These are phyloP conservation scores for Penicillium expansum DNA, from an alignment of 2,329 filamentous ascomycete genomes.

Conservation along the genomic window DNA sequence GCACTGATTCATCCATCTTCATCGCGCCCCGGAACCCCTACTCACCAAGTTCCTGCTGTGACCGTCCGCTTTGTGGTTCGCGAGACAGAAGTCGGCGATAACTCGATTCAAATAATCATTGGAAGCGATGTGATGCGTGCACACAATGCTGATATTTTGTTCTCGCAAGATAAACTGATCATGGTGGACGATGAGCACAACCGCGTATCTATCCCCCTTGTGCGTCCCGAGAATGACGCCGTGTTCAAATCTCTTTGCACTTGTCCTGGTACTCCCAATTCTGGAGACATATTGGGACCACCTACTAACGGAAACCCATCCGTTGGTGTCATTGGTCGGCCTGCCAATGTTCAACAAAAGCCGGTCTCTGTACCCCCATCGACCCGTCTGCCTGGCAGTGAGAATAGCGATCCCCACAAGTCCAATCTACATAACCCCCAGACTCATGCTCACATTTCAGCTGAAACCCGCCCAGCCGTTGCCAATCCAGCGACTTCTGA, in stretches of 20 bases:
- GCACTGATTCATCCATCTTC: conserved; percentile 73
- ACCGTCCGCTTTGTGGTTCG: conserved; percentile 74
- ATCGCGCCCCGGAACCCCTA: conserved; percentile 69
- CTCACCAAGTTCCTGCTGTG: conserved; percentile 77
- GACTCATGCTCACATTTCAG: conserved; percentile 9
- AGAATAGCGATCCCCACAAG: conserved; percentile 25
- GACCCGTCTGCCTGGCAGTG: conserved; percentile 23
- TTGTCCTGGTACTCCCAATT: conserved; percentile 33
- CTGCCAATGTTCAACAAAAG: conserved; percentile 23
- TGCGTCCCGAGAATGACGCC: conserved; percentile 82
- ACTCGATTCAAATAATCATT: conserved; percentile 76
- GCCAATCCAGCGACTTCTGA: conserved; percentile 19
- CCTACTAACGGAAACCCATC: conserved; percentile 22
- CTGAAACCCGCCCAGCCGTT: neutral
- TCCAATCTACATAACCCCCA: conserved; percentile 7
- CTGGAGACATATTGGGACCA: neutral
- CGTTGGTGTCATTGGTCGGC: conserved; percentile 37
- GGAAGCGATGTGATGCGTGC: conserved; percentile 83
- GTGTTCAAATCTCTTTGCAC: conserved; percentile 76
- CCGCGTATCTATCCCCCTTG: conserved; percentile 85
- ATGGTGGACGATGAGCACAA: conserved; percentile 83
- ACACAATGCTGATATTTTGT: conserved; percentile 84
- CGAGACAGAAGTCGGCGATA: conserved; percentile 49
- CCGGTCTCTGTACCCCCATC: conserved; percentile 28
- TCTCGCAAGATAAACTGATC: conserved; percentile 87